Percentiles rank a stretch among this genome's conserved stretches.
These are phyloP conservation scores for Dipodascus geniculatus DNA, from an alignment of 805 yeast genomes.

Conservation along the genomic window DNA sequence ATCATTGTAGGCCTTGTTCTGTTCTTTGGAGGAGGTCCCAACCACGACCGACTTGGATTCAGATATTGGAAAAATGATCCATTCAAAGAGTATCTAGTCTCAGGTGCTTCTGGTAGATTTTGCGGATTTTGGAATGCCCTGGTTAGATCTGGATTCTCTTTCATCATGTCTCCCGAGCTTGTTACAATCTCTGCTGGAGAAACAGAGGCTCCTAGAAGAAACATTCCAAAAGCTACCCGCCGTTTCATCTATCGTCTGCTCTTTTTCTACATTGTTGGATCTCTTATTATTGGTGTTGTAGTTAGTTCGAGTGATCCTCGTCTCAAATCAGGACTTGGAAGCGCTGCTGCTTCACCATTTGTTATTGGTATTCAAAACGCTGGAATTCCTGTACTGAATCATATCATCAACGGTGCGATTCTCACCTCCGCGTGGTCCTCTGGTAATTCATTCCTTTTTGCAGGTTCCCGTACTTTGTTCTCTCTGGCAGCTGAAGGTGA, in stretches of 20 bases:
- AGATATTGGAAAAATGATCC: constrained; percentile 37
- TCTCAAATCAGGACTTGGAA: constrained; percentile 36
- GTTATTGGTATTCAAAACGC: constrained; percentile 45
- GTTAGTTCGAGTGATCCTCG: constrained; percentile 54
- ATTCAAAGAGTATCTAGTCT: constrained; percentile 38
- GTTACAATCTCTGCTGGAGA: constrained; percentile 84
- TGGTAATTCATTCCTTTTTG: constrained; percentile 46
- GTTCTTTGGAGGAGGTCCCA: constrained; percentile 41
- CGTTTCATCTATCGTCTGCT: constrained; percentile 64
- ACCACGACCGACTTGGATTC: constrained; percentile 44
- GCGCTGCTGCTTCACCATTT: constrained; percentile 55
- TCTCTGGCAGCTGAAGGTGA: constrained; percentile 45
- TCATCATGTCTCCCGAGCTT: constrained; percentile 68
- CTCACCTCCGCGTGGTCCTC: constrained; percentile 47
- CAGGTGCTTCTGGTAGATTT: constrained; percentile 51
- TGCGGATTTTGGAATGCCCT: constrained; percentile 52
- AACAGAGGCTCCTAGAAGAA: constrained; percentile 66
- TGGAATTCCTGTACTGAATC: constrained; percentile 39
- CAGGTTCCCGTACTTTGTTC: constrained; percentile 48
- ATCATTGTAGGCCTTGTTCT: constrained; percentile 43
- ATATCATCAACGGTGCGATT: constrained; percentile 43
- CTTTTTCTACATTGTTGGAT: constrained; percentile 52
- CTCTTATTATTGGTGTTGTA: constrained; percentile 61
- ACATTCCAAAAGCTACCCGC: constrained; percentile 66
- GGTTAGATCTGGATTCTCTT: constrained; percentile 61